A percentile compares a stretch with the other conserved stretches of the same genome.
Conservation (phyloP, 805 yeast genomes). For the Candida stauntonica region DNA sequence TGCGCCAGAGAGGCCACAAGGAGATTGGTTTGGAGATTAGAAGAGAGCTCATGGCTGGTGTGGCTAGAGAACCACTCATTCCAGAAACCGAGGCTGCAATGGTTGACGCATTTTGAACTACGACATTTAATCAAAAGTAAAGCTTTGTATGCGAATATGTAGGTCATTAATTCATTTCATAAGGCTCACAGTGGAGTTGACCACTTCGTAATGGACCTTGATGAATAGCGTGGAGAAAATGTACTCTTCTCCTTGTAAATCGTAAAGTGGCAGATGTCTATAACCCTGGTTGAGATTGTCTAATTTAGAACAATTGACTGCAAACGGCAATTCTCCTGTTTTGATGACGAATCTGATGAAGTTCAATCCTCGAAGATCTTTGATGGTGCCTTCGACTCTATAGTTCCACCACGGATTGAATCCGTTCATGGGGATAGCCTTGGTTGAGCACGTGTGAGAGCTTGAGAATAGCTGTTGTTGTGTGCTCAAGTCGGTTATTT, state of each 20-base stretch:
- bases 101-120: conserved; percentile 27
- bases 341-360: conserved; percentile 54
- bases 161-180: background rate
- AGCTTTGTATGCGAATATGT: background rate
- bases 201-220: conserved; percentile 19
- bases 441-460: conserved; percentile 19
- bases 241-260: conserved; percentile 74
- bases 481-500: conserved; percentile 10
- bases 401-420: conserved; percentile 84
- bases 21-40: conserved; percentile 92
- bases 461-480: conserved; percentile 1
- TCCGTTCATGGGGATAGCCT: conserved; percentile 59
- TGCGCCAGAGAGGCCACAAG: conserved; percentile 84
- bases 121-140: too few species aligned
- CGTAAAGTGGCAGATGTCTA: conserved; percentile 75
- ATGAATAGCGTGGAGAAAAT: conserved; percentile 54
- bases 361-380: conserved; percentile 41
- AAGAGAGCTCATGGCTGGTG: conserved; percentile 87
- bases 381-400: conserved; percentile 37
- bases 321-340: conserved; percentile 42
- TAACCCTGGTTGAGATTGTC: conserved; percentile 71
- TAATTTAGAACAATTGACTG: conserved; percentile 57
- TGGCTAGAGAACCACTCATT: conserved; percentile 44
- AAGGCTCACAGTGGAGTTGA: too few species aligned
- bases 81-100: conserved; percentile 28